phyloP scores from a whole-genome alignment of 441 rosid genomes.

The Brassica balearica region DNA sequence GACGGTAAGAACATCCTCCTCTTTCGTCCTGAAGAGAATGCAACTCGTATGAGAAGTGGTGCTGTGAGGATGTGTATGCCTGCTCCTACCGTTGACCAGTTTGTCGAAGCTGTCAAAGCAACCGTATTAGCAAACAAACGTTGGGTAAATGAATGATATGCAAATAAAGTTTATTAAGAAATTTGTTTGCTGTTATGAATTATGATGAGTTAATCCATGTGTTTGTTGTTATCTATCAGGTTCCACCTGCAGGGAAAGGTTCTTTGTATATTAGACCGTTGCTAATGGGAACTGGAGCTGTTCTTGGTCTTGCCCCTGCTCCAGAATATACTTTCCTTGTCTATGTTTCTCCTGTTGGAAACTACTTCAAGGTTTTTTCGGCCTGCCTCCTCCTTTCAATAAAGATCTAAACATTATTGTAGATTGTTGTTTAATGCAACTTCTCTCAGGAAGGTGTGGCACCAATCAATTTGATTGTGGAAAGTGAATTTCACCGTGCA shows the following conservation, averaged over 20 bases:
- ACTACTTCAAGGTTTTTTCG: conserved; percentile 68
- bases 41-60: conserved; percentile 67
- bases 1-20: conserved; percentile 59
- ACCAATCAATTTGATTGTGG: conserved; percentile 68
- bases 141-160: conserved; percentile 52
- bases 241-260: no score
- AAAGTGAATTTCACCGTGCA: conserved; percentile 71
- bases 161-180: background rate
- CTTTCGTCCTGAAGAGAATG: conserved; percentile 84
- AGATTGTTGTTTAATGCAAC: background rate
- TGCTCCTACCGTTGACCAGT: conserved; percentile 69
- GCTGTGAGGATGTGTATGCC: conserved; percentile 89
- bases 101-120: conserved; percentile 69
- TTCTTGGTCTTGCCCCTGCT: conserved; percentile 84
- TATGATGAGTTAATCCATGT: no score
- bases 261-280: conserved; percentile 54
- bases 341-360: conserved; percentile 79
- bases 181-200: background rate
- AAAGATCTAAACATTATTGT: background rate
- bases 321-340: conserved; percentile 76
- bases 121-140: conserved; percentile 77
- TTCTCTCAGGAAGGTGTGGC: conserved; percentile 66
- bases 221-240: no score
- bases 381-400: conserved; percentile 7
- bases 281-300: conserved; percentile 79